Evolutionary conservation across 2,329 filamentous ascomycete species (phyloP), one percentile per base, ranked within the genome.

Genomic region (Kalmusia sp.): DNA sequence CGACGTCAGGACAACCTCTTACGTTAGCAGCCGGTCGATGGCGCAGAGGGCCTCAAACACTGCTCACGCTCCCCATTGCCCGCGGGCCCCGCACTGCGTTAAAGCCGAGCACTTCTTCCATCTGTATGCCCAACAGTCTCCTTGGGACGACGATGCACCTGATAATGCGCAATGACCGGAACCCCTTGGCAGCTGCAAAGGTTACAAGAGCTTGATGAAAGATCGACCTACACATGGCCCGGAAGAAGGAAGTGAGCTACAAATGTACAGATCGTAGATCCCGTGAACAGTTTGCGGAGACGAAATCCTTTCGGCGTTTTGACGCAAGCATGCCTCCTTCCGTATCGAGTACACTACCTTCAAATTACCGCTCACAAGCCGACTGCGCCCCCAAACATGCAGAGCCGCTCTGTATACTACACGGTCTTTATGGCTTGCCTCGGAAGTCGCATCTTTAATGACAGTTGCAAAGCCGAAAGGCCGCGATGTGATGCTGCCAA

Each of bases 341-440:
- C 58, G 21, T 15, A 59, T 57, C 30, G 12, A 57, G 58, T 47
- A 40, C 28, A 45, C 39, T 40, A 50, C 15, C 17, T 39, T 54
- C 47, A 46, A 57, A 58, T 54, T 48, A 51, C 52, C 55, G 58
- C 45, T 21, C 30, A 44, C 47, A 39, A 44, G 28, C 30, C 52
- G 34, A 35, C 45, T 25, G 21, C 14, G 24, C 47, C 50, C 21
- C 24, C 31, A 33, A 15, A 37, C 27, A 38, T 37, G 49, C 51
- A 24, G 41, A 48, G 25, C 15, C 15, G 17, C 22, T n/a, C n/a
- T 15, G 43, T 47, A 14, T 33, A 9, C 21, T 53, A 43, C 22
- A 40, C n/a, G n/a, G 39, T 19, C 12, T 12, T 12, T 11, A 19
- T n/a, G 12, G 6, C 37, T 41, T 28, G 27, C 40, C 17, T 54